Evolutionary conservation across 148 eudicot species (phyloP).

Genomic region (Beta vulgaris): DNA sequence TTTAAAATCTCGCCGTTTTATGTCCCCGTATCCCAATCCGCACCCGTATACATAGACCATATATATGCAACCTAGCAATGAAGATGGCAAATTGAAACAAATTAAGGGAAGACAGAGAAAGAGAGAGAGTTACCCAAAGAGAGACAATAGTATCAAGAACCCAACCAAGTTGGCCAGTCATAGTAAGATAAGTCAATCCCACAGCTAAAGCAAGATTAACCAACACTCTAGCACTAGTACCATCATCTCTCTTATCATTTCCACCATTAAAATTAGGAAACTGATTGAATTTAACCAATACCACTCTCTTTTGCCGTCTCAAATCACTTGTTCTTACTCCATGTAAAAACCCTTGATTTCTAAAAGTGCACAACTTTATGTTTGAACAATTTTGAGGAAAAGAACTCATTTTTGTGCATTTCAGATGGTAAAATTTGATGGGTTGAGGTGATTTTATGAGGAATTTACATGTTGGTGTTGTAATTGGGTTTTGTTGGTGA

Average conservation of each 20-base stretch:
- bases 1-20: too few relatives aligned
- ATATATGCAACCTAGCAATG: too few relatives aligned
- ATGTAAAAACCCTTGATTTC: slow-evolving; percentile 26
- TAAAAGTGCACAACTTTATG: slow-evolving; percentile 19
- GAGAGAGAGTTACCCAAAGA: slow-evolving; percentile 55
- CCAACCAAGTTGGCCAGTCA: slow-evolving; percentile 95
- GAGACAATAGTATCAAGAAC: slow-evolving; percentile 83
- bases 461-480: slow-evolving; percentile 22
- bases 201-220: slow-evolving; percentile 76
- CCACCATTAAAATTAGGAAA: slow-evolving; percentile 60
- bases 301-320: slow-evolving; percentile 47
- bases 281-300: slow-evolving; percentile 48
- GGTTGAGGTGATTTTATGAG: slow-evolving; percentile 24
- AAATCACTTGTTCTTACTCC: slow-evolving; percentile 27
- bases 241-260: slow-evolving; percentile 42
- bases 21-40: too few relatives aligned
- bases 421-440: slow-evolving; percentile 13
- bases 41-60: too few relatives aligned
- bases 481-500: slow-evolving; percentile 22
- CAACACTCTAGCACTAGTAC: slow-evolving; percentile 51
- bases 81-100: background rate
- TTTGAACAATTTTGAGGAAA: slow-evolving; percentile 22
- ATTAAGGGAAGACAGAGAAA: background rate
- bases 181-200: slow-evolving; percentile 77
- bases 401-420: slow-evolving; percentile 27